A percentile compares a stretch with the other conserved stretches of the same genome.
These are phyloP conservation scores for Phytophthora crassamura DNA, from an alignment of 352 stramenopile genomes.

Conservation along the genomic window DNA sequence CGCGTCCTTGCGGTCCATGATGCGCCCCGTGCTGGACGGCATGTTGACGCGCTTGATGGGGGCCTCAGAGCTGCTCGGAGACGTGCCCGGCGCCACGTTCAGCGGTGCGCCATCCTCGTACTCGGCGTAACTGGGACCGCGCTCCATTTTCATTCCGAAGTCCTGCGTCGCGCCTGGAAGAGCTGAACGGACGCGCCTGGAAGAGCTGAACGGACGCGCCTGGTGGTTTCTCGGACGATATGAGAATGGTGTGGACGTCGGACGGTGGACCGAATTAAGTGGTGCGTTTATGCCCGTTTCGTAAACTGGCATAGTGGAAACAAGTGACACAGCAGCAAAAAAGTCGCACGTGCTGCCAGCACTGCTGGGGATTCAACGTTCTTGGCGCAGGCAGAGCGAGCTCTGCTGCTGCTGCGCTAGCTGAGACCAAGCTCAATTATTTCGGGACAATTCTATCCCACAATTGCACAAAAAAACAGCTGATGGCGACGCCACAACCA, in stretches of 20 bases:
- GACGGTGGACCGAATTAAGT: constrained; percentile 10
- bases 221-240: constrained; percentile 16
- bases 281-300: constrained; percentile 19
- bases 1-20: constrained; percentile 79
- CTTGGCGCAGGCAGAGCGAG: too few relatives aligned
- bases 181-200: background rate
- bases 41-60: constrained; percentile 33
- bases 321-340: background rate
- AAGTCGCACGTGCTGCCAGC: background rate
- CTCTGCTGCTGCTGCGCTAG: background rate
- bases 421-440: constrained; percentile 14
- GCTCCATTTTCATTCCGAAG: constrained; percentile 51
- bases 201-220: too few relatives aligned
- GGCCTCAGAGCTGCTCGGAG: constrained; percentile 27
- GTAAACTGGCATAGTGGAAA: constrained; percentile 5
- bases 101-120: constrained; percentile 41
- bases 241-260: constrained; percentile 22
- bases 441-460: constrained; percentile 26
- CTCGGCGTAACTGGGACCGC: constrained; percentile 53
- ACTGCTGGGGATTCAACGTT: too few relatives aligned
- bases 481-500: constrained; percentile 10
- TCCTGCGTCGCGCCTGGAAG: background rate
- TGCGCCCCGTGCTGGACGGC: constrained; percentile 52
- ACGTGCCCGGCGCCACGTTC: constrained; percentile 17
- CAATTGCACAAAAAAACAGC: constrained; percentile 28